Percentiles rank a stretch among this genome's conserved stretches.
Evolutionary conservation across 805 yeast genomes (phyloP).

Genomic region (Saitoella complicata): DNA sequence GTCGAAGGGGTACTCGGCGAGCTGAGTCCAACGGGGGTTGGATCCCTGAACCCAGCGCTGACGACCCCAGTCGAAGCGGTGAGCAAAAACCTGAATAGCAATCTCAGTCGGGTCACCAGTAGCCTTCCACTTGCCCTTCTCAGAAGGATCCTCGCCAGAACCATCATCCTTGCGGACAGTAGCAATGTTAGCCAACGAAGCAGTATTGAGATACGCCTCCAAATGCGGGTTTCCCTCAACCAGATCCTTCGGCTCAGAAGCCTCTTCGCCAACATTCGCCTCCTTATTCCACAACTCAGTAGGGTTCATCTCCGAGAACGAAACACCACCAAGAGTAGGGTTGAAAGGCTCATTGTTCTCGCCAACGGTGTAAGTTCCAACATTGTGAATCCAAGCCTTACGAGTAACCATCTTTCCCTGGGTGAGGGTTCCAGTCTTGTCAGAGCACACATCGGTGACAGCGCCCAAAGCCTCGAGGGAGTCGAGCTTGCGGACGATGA

Average conservation of each 20-base stretch:
- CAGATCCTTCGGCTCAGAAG: conserved; percentile 2
- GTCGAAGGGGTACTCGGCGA: conserved; percentile 60
- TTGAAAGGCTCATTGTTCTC: conserved; percentile 45
- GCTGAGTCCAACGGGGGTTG: conserved; percentile 27
- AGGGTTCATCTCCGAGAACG: conserved; percentile 11
- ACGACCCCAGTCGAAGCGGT: conserved; percentile 39
- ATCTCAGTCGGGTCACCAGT: conserved; percentile 85
- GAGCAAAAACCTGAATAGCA: conserved; percentile 65
- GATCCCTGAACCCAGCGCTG: conserved; percentile 21
- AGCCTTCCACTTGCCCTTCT: conserved; percentile 48
- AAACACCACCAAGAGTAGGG: conserved; percentile 41
- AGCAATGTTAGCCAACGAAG: conserved; percentile 71
- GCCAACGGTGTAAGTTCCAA: conserved; percentile 40
- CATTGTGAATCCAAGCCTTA: conserved; percentile 49
- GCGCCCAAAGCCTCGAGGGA: conserved; percentile 68
- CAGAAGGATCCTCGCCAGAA: conserved; percentile 6
- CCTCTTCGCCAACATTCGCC: conserved; percentile 7
- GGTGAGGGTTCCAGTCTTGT: conserved; percentile 69
- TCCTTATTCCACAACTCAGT: conserved; percentile 8
- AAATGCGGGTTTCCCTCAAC: conserved; percentile 6
- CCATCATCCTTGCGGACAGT: conserved; percentile 33
- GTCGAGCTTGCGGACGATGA: conserved; percentile 60
- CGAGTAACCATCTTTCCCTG: conserved; percentile 67
- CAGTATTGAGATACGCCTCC: conserved; percentile 39
- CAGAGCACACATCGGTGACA: conserved; percentile 65